A percentile compares a stretch with the other conserved stretches of the same genome.
phyloP scores from a whole-genome alignment of 345 rosid species.

The Pistacia atlantica region DNA sequence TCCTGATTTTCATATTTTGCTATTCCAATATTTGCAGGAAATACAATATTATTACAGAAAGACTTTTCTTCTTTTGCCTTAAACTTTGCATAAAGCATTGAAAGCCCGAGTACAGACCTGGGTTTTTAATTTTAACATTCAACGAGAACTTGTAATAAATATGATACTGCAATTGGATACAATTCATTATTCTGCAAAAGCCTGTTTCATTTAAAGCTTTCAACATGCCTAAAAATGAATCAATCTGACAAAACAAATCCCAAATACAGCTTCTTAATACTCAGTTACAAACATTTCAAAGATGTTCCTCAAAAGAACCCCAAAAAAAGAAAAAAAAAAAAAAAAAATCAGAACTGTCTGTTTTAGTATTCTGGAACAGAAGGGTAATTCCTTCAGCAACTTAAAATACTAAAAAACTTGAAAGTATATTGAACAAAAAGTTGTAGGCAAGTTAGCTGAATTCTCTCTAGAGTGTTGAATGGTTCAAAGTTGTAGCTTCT shows the following conservation, averaged over 20 bases:
- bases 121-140: background rate
- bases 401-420: background rate
- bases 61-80: background rate
- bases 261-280: background rate
- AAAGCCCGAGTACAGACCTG: no score
- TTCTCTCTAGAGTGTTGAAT: background rate
- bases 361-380: conserved; percentile 18
- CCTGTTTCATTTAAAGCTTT: no score
- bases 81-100: no score
- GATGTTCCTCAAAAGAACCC: background rate
- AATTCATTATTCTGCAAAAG: no score
- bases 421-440: conserved; percentile 13
- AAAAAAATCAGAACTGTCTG: background rate
- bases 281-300: background rate
- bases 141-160: background rate
- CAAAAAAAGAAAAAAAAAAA: background rate
- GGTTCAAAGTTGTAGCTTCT: background rate
- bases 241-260: background rate
- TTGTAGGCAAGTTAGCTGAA: background rate
- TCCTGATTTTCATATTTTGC: no score
- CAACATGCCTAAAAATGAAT: background rate
- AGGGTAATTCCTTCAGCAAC: background rate
- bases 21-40: background rate
- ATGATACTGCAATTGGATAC: no score
- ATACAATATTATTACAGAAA: background rate